These are phyloP conservation scores for Phytophthora fragariaefolia DNA, from an alignment of 352 stramenopile species.

Conservation along the genomic window DNA sequence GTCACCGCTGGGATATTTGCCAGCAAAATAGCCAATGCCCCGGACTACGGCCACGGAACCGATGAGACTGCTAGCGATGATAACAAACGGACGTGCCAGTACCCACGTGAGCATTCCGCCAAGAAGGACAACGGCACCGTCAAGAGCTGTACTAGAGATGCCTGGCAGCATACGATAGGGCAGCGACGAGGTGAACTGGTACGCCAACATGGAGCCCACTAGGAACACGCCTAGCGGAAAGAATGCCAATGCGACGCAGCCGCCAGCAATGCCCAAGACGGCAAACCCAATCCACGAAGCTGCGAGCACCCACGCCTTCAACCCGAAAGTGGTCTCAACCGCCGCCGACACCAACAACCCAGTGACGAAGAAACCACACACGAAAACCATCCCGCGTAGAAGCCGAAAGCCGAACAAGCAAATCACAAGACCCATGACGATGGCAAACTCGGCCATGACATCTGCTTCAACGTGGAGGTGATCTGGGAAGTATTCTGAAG, in stretches of 20 bases:
- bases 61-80: constrained; percentile 71
- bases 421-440: constrained; percentile 52
- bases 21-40: constrained; percentile 78
- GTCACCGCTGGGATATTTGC: constrained; percentile 67
- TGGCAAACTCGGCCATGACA: constrained; percentile 54
- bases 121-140: constrained; percentile 46
- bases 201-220: constrained; percentile 45
- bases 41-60: constrained; percentile 54
- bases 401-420: constrained; percentile 63
- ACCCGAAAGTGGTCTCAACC: constrained; percentile 49
- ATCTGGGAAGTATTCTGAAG: constrained; percentile 31
- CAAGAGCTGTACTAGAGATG: constrained; percentile 32
- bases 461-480: constrained; percentile 48
- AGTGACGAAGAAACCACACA: constrained; percentile 59
- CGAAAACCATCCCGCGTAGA: constrained; percentile 51
- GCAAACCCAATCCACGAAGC: constrained; percentile 64
- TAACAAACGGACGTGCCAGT: constrained; percentile 55
- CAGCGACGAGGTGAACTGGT: constrained; percentile 51
- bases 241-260: constrained; percentile 51
- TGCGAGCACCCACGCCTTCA: constrained; percentile 49
- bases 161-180: constrained; percentile 49
- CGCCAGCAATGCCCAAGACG: constrained; percentile 40
- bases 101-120: constrained; percentile 61
- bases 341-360: constrained; percentile 53
- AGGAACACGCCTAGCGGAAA: constrained; percentile 62